Evolutionary conservation across 345 rosid genomes (phyloP).

Genomic region (Draba incana): DNA sequence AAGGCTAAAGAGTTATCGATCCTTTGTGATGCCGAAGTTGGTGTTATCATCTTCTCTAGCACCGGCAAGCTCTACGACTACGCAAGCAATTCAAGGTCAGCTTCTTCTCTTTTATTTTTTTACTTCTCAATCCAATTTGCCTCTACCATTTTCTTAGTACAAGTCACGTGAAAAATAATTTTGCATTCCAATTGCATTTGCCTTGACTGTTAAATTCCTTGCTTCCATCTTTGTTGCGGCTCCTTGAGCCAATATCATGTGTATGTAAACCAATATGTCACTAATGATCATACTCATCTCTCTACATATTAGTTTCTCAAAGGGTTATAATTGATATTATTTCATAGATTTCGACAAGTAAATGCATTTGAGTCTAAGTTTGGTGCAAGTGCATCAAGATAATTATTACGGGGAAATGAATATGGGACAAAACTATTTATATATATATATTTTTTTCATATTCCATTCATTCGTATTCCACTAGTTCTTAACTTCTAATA

Average conservation of each 20-base stretch:
- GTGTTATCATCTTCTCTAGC: constrained; percentile 44
- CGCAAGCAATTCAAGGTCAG: constrained; percentile 45
- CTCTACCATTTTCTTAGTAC: neutral
- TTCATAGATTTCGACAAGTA: neutral
- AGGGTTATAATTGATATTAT: neutral
- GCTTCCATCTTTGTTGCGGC: constrained; percentile 10
- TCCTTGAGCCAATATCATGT: neutral
- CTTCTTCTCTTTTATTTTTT: neutral
- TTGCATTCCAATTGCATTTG: constrained; percentile 19
- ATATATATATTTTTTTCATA: neutral
- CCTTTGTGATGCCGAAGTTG: constrained; percentile 49
- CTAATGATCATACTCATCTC: constrained; percentile 6
- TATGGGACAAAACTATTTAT: neutral
- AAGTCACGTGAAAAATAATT: neutral
- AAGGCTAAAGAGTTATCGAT: constrained; percentile 44
- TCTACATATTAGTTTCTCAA: constrained; percentile 1
- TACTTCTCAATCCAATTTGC: neutral
- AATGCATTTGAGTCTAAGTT: neutral
- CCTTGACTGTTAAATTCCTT: constrained; percentile 12
- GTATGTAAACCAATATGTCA: neutral
- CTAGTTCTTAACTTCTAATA: too few relatives aligned
- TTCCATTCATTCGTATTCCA: neutral
- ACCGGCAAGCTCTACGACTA: constrained; percentile 46
- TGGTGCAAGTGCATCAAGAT: constrained; percentile 3
- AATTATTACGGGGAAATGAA: neutral